Evolutionary conservation across 2,329 filamentous ascomycete species (phyloP), one percentile per base, ranked within the genome.

Genomic region (Cladorrhinum sp.): DNA sequence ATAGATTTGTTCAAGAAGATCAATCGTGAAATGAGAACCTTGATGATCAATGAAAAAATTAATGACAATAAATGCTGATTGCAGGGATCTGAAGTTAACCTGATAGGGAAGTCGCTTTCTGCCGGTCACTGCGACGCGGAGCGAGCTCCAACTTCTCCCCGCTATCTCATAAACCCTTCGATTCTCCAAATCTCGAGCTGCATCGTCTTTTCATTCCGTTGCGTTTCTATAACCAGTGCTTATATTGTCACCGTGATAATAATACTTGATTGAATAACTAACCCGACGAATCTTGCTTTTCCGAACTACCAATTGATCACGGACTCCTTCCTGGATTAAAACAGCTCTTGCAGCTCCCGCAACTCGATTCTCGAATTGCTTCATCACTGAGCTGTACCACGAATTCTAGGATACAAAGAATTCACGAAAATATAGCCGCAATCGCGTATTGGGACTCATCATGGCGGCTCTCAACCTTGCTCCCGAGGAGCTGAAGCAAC

Each of bases 401-500:
- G n/a, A n/a, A n/a, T n/a, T n/a, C n/a, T n/a, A 41, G 8, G 41
- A 45, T 20, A 4, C 16, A 20, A 45, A 18, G 7, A 13, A 45
- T 45, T n/a, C 6, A 45, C 18, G 16, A 20, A 20, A 16, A 41
- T 18, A 45, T 18, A 18, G 18, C 4, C 41, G n/a, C 16, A 2
- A 20, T n/a, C 3, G 7, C 4, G 8, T 13, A 3, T 45, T 45
- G n/a, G 3, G 10, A 45, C 4, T 22, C 16, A 60, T 3, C 53
- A 76, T 76, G 75, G 70, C 76, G 18, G 77, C 77, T 18, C 76
- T 85, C n/a, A 78, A 79, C 29, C 73, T 86, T 27, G 78, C 77
- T 32, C 78, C 79, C 25, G 85, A 87, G 20, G 85, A 88, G 73
- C 77, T 86, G 66, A 90, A 88, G 74, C 80, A 84, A 45, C 81